Base-by-base conservation (phyloP, 2,329 filamentous ascomycete species). In the Beauveria asiatica region DNA sequence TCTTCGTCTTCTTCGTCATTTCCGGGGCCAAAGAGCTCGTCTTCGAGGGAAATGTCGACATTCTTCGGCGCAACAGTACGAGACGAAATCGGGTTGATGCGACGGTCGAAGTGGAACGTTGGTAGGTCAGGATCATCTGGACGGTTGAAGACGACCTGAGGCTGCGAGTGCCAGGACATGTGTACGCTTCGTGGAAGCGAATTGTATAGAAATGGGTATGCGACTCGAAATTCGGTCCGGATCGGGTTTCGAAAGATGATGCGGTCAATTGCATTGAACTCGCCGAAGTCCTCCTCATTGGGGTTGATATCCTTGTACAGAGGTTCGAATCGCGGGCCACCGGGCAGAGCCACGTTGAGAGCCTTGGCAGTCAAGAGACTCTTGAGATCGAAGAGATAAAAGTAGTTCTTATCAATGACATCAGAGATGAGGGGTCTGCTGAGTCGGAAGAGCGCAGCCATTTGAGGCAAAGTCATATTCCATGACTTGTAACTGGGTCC, bases 221-320 rank as follows among this genome's bases (percentile, higher is more conserved):
- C 92, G 48, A 99, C 94, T 50, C 93, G 86, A 69, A 95, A 97
- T 75, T 99, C 94, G 9, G 93, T 99, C 66, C 93, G 86, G 65
- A 97, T 95, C 0, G 93, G 92, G 51, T 89, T 88, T 65, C 94
- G 89, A 81, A 99, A 99, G 66, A 99, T 99, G 75, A 99, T 99
- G 67, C 95, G 90, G 70, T 99, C 94, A 68, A 99, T 99, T 39
- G 94, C 94, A 70, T 99, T 99, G 81, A 99, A 99, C 74, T 99
- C 94, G 74, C 94, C 94, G 75, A 99, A 99, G 70, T 99, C 94
- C 73, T 99, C 94, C 67, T 97, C 93, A 68, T 99, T 99, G 2
- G 94, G 94, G 72, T 99, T 92, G 63, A 99, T 92, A 68, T 99
- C 94, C 76, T 99, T 99, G 80, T 97, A 99, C 21, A 99, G 74